Percentiles rank a stretch among this genome's conserved stretches.
phyloP scores from a whole-genome alignment of 73 alveolate species.

The Paramecium sonneborni region DNA sequence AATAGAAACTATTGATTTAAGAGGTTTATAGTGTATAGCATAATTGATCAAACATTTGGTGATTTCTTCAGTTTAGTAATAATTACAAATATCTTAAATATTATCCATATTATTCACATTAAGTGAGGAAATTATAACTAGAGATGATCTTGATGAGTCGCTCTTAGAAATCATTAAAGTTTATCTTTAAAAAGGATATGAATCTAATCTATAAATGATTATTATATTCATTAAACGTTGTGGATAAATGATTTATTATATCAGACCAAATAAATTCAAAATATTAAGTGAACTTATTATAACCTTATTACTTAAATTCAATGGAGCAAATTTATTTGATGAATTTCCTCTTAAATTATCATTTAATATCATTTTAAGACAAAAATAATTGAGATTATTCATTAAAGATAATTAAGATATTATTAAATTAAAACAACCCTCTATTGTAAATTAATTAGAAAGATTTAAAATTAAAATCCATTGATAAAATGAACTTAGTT shows the following conservation, averaged over 20 bases:
- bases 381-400: neutral
- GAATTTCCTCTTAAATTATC: neutral
- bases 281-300: neutral
- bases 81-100: neutral
- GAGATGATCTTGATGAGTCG: constrained; percentile 45
- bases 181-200: neutral
- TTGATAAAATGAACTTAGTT: neutral
- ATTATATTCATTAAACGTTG: neutral
- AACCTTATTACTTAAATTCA: neutral
- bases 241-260: constrained; percentile 21
- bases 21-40: neutral
- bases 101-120: neutral
- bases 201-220: neutral
- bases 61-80: neutral
- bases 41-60: neutral
- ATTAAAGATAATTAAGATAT: neutral
- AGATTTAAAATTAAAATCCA: neutral
- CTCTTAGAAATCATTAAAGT: neutral
- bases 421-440: neutral
- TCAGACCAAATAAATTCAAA: neutral
- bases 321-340: neutral
- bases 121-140: neutral
- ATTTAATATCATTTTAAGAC: neutral
- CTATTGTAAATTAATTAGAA: neutral
- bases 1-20: constrained; percentile 18